These are phyloP conservation scores for Seminavis robusta DNA, from an alignment of 108 stramenopile genomes.

Conservation along the genomic window DNA sequence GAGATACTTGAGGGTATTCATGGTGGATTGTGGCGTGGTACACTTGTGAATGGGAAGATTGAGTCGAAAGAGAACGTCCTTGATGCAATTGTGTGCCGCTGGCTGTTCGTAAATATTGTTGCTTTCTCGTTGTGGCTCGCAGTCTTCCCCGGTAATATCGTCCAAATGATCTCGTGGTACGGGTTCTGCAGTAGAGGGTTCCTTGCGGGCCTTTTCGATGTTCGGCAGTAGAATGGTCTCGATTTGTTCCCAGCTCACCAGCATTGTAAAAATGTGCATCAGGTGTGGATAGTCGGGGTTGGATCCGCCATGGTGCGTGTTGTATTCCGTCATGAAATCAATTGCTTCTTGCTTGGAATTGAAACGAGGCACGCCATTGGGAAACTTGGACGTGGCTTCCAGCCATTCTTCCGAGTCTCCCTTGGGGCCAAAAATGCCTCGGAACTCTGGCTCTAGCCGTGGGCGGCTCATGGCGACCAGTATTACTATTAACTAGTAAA, in stretches of 20 bases:
- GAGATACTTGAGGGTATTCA: constrained; percentile 92
- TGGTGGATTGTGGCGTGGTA: constrained; percentile 64
- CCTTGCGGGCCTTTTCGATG: constrained; percentile 75
- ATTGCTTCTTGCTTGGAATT: constrained; percentile 59
- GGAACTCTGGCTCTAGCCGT: constrained; percentile 79
- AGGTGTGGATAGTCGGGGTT: constrained; percentile 82
- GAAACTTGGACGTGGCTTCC: constrained; percentile 65
- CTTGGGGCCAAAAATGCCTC: constrained; percentile 79
- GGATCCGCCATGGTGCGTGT: constrained; percentile 65
- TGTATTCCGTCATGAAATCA: constrained; percentile 75
- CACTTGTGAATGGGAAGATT: constrained; percentile 82
- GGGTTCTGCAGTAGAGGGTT: constrained; percentile 45
- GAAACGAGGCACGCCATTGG: constrained; percentile 86
- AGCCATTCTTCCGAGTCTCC: constrained; percentile 81
- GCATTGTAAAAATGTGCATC: constrained; percentile 85
- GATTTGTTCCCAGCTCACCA: constrained; percentile 84
- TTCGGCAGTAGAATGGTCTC: constrained; percentile 66
- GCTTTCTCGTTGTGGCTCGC: not conserved
- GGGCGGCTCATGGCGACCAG: too few species aligned
- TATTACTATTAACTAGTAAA: too few species aligned
- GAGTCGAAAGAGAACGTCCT: constrained; percentile 74
- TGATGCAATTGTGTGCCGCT: constrained; percentile 42
- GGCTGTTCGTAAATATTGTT: constrained; percentile 68
- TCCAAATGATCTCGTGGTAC: constrained; percentile 57
- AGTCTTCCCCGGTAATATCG: constrained; percentile 33